A percentile compares a stretch with the other conserved stretches of the same genome.
Conservation (phyloP, 1,139 yeast species). For the Scheffersomyces stambukii region DNA sequence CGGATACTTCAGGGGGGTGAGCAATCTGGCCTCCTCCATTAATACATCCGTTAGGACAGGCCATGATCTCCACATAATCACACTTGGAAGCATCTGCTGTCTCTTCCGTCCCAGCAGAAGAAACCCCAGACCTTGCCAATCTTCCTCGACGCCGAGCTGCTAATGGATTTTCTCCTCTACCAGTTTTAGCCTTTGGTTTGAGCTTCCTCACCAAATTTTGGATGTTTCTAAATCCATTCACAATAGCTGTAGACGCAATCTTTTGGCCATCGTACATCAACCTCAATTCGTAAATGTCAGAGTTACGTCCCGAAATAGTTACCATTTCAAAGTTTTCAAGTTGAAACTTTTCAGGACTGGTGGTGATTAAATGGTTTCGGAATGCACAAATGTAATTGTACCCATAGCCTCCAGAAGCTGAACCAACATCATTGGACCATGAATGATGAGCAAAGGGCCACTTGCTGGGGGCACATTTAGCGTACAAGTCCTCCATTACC, state of each 20-base stretch:
- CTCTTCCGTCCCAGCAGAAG: constrained; percentile 26
- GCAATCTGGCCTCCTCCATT: constrained; percentile 94
- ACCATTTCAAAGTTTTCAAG: constrained; percentile 21
- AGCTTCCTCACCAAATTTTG: constrained; percentile 87
- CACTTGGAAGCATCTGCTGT: constrained; percentile 61
- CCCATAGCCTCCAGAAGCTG: constrained; percentile 89
- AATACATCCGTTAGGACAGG: constrained; percentile 96
- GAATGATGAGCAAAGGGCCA: constrained; percentile 59
- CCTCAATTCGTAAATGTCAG: constrained; percentile 70
- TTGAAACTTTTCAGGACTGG: constrained; percentile 15
- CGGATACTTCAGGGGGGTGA: constrained; percentile 32
- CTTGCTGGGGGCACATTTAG: constrained; percentile 39
- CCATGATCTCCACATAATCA: constrained; percentile 93
- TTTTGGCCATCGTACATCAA: constrained; percentile 32
- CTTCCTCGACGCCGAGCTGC: constrained; percentile 42
- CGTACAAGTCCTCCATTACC: constrained; percentile 23
- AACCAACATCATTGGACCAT: constrained; percentile 76
- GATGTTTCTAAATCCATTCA: constrained; percentile 90
- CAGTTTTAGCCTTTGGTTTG: constrained; percentile 48
- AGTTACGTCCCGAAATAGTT: constrained; percentile 59
- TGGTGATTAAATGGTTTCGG: constrained; percentile 24
- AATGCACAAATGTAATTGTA: constrained; percentile 48
- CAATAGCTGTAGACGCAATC: constrained; percentile 67
- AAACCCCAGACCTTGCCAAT: constrained; percentile 8
- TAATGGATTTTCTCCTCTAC: too few relatives aligned